Evolutionary conservation across 2,329 filamentous ascomycete species (phyloP), one percentile per base, ranked within the genome.

Genomic region (Pleomassaria siparia): DNA sequence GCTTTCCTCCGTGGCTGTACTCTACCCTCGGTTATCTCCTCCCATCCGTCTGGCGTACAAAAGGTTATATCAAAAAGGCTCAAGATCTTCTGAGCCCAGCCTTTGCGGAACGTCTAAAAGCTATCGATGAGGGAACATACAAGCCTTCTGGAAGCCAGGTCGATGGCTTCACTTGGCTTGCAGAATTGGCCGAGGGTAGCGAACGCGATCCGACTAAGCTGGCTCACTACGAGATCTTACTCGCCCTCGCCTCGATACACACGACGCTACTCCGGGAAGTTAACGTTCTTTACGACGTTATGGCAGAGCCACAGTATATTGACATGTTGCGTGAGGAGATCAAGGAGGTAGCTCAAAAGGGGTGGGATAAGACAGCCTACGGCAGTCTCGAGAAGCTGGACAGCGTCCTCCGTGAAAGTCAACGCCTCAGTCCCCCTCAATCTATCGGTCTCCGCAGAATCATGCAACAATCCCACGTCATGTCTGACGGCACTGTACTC

Each of bases 301-400:
- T 42, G 18, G 55, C 52, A 2, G 44, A 51, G 36, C 55, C 55
- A 8, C 47, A 58, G 36, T 58, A 40, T 25, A 40, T 55, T 21
- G 41, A 36, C 11, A 28, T 44, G 8, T 39, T 58, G 11, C 16
- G 50, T 8, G 45, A 58, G 24, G 55, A 58, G 32, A 56, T 58
- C 25, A n/a, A n/a, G n/a, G n/a, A n/a, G n/a, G n/a, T n/a, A n/a
- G n/a, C n/a, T n/a, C n/a, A n/a, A n/a, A n/a, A n/a, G n/a, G n/a
- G n/a, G n/a, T n/a, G n/a, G n/a, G n/a, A n/a, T n/a, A n/a, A n/a
- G n/a, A 28, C 40, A 51, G 7, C 47, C 50, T 11, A 41, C n/a
- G n/a, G n/a, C n/a, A n/a, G 44, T 7, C 39, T 56, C n/a, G 40
- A 47, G 16, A 56, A 56, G 40, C 18, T 56, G 24, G 53, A 56